Percentiles rank a stretch among this genome's conserved stretches.
Conservation (phyloP, 1,284 basidiomycete genomes). For the Hemileia vastatrix region DNA sequence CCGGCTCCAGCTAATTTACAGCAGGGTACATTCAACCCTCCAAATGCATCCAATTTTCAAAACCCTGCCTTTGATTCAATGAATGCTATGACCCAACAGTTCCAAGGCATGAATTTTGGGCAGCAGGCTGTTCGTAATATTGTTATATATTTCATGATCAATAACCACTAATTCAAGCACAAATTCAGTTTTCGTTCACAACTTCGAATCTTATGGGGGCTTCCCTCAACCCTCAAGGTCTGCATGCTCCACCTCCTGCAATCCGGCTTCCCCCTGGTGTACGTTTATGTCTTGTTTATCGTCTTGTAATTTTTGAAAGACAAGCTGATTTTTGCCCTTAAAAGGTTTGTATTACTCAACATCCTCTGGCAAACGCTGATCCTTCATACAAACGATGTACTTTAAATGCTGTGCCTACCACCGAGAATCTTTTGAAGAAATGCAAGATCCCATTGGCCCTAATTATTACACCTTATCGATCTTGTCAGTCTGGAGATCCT, state of each 20-base stretch:
- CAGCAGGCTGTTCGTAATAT: conserved; percentile 16
- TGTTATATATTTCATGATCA: background rate
- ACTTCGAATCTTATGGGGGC: conserved; percentile 10
- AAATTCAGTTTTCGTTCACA: conserved; percentile 15
- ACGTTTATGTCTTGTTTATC: background rate
- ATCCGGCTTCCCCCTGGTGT: conserved; percentile 21
- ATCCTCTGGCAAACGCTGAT: conserved; percentile 73
- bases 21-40: too few relatives aligned
- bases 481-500: conserved; percentile 53
- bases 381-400: conserved; percentile 87
- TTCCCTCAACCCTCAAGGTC: conserved; percentile 11
- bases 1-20: conserved; percentile 1
- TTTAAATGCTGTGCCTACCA: conserved; percentile 86
- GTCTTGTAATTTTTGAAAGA: background rate
- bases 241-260: conserved; percentile 10
- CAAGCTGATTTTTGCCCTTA: background rate
- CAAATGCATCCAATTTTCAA: too few relatives aligned
- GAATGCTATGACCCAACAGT: conserved; percentile 13
- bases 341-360: conserved; percentile 62
- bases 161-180: background rate
- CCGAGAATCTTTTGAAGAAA: conserved; percentile 78
- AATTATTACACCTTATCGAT: conserved; percentile 83
- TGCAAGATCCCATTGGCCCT: conserved; percentile 86
- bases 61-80: conserved; percentile 2
- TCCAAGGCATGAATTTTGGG: conserved; percentile 15